Evolutionary conservation across 2,329 filamentous ascomycete genomes (phyloP).

Genomic region (Harringtonia lauricola): DNA sequence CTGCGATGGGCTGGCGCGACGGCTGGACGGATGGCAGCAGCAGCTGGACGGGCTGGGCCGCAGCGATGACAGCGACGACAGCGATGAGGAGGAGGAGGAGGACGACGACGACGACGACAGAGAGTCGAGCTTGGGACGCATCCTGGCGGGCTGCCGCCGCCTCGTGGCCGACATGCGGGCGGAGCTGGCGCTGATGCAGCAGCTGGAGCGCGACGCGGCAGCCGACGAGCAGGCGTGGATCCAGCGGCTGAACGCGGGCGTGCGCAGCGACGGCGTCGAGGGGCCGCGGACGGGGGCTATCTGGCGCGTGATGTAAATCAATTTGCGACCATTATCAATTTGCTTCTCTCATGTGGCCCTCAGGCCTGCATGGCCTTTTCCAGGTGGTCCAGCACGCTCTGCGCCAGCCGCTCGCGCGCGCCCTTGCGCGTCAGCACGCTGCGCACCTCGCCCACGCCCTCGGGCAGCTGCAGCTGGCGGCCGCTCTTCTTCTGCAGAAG

Average conservation of each 20-base stretch:
- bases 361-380: no score
- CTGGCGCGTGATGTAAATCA: slow-evolving; percentile 28
- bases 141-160: slow-evolving; percentile 34
- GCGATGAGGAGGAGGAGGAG: neutral
- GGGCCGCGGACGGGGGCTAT: slow-evolving; percentile 28
- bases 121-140: slow-evolving; percentile 29
- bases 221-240: slow-evolving; percentile 49
- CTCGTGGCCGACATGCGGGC: slow-evolving; percentile 48
- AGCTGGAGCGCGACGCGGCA: slow-evolving; percentile 47
- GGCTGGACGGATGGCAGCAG: slow-evolving; percentile 30
- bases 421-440: slow-evolving; percentile 22
- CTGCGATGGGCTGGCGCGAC: slow-evolving; percentile 36
- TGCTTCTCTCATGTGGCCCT: neutral
- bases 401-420: slow-evolving; percentile 27
- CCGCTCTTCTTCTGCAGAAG: slow-evolving; percentile 21
- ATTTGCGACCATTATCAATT: neutral
- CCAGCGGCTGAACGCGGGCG: slow-evolving; percentile 36
- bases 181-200: slow-evolving; percentile 52
- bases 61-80: no score
- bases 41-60: slow-evolving; percentile 6
- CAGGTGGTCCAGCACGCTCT: slow-evolving; percentile 26
- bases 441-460: slow-evolving; percentile 20
- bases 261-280: no score
- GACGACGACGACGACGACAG: neutral
- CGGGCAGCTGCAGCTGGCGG: slow-evolving; percentile 15